phyloP scores from a whole-genome alignment of 495 filamentous ascomycete species.

The Trichoderma erinaceum region DNA sequence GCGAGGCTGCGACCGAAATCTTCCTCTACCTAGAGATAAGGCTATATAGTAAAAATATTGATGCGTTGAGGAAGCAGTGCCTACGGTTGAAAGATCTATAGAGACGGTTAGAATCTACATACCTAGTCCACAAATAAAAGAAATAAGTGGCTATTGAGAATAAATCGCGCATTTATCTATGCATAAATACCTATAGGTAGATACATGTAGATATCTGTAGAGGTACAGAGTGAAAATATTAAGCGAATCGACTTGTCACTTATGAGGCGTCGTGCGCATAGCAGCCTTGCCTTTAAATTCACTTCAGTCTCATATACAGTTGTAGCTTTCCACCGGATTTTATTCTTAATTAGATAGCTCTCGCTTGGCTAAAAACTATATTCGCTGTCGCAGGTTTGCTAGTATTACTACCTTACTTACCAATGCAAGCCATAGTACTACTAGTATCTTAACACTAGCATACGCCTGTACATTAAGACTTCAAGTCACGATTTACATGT shows the following conservation, averaged over 20 bases:
- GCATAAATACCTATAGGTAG: constrained; percentile 43
- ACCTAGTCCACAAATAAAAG: too few species aligned
- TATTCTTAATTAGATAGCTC: background rate
- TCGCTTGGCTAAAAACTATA: too few species aligned
- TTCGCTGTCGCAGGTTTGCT: too few species aligned
- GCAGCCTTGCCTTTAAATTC: background rate
- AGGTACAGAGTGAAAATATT: background rate
- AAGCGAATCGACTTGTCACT: background rate
- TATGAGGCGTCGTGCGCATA: background rate
- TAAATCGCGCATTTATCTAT: too few species aligned
- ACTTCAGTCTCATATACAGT: background rate
- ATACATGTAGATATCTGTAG: constrained; percentile 39
- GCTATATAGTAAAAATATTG: too few species aligned
- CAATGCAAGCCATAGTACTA: too few species aligned
- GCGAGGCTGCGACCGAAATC: constrained; percentile 49
- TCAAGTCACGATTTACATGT: too few species aligned
- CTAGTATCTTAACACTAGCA: too few species aligned
- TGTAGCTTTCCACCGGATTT: background rate
- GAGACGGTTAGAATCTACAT: constrained; percentile 17
- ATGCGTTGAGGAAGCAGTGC: constrained; percentile 32
- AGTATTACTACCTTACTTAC: too few species aligned
- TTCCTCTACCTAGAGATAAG: constrained; percentile 32
- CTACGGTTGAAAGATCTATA: constrained; percentile 46
- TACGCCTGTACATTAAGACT: too few species aligned
- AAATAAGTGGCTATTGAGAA: too few species aligned